Base-by-base conservation (phyloP, 1,139 yeast genomes). In the Yarrowia galli region DNA sequence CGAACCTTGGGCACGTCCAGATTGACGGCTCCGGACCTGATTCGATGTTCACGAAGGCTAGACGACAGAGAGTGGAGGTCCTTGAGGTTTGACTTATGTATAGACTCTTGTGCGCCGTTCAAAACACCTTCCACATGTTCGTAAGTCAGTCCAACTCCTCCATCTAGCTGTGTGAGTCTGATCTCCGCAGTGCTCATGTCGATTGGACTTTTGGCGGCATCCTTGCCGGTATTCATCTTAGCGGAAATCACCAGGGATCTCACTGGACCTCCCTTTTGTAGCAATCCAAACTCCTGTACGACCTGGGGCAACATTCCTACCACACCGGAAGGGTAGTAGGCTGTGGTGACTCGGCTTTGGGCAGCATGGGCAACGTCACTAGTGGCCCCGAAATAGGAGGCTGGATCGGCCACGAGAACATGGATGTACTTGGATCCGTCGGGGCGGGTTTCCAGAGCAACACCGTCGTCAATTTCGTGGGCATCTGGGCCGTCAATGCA, bases 381-480 rank as follows among this genome's bases (percentile, higher is more conserved):
- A 7, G 78, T 74, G 1, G 86, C 85, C 7, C 68, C 77, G 73
- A 81, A 87, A 0, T 96, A 87, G 0, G 80, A 76, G 0, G 92
- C 83, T 0, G 98, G 98, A 75, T 93, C 95, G 0, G 99, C 98
- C 70, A 95, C 86, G 77, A 91, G 97, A 9, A 92, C 82, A 42
- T 89, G 84, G 7, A 93, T 74, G 1, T 79, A 79, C 72, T 80
- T 84, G 5, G 75, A 74, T 0, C 77, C 77, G 0, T 77, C 78
- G 1, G 74, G 75, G 0, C 79, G 69, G 36, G 75, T 75, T 48
- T 80, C 80, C 22, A 95, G 79, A 0, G 97, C 87, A 35, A 95
- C 83, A 60, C 98, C 99, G 77, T 95, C 99, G 77, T 95, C 99
- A 70, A 95, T 90, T 77, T 95, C 99, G 73, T 89, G 89, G 0